Evolutionary conservation across 1,139 yeast species (phyloP).

Genomic region (Pneumocystis murina): DNA sequence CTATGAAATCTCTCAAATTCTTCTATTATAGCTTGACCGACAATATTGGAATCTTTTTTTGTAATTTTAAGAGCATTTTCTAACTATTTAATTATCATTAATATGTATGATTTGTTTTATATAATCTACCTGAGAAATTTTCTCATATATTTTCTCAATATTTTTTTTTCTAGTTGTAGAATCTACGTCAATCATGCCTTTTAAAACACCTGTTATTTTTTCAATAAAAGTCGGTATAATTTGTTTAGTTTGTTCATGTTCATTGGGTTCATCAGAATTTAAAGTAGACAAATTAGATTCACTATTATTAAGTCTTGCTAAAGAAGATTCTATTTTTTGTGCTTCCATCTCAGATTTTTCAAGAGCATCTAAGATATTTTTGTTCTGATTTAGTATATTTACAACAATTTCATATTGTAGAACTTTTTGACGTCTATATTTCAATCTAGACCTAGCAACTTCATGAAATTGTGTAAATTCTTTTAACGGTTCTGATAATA

Average conservation of each 20-base stretch:
- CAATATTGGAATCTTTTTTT: slow-evolving; percentile 39
- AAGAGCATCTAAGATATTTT: slow-evolving; percentile 24
- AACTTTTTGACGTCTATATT: slow-evolving; percentile 53
- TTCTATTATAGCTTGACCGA: slow-evolving; percentile 35
- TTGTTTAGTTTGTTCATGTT: slow-evolving; percentile 17
- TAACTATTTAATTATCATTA: slow-evolving; percentile 15
- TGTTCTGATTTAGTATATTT: slow-evolving; percentile 35
- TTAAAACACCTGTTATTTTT: slow-evolving; percentile 47
- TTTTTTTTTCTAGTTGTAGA: slow-evolving; percentile 51
- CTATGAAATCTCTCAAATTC: slow-evolving; percentile 38
- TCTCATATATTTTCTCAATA: slow-evolving; percentile 37
- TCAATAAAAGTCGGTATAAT: slow-evolving; percentile 17
- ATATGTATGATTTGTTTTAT: not conserved
- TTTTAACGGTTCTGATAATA: slow-evolving; percentile 68
- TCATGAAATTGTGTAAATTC: slow-evolving; percentile 68
- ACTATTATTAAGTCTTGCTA: slow-evolving; percentile 7
- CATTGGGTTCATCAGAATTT: slow-evolving; percentile 17
- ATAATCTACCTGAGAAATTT: slow-evolving; percentile 30
- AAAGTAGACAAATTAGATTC: slow-evolving; percentile 1
- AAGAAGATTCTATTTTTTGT: slow-evolving; percentile 24
- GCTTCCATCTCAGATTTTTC: slow-evolving; percentile 31
- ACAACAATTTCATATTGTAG: slow-evolving; percentile 50
- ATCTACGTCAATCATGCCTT: slow-evolving; percentile 55
- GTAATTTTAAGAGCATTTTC: slow-evolving; percentile 47
- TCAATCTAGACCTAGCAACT: slow-evolving; percentile 50